phyloP scores from a whole-genome alignment of 768 basidiomycete genomes.

The Auricularia sp. region DNA sequence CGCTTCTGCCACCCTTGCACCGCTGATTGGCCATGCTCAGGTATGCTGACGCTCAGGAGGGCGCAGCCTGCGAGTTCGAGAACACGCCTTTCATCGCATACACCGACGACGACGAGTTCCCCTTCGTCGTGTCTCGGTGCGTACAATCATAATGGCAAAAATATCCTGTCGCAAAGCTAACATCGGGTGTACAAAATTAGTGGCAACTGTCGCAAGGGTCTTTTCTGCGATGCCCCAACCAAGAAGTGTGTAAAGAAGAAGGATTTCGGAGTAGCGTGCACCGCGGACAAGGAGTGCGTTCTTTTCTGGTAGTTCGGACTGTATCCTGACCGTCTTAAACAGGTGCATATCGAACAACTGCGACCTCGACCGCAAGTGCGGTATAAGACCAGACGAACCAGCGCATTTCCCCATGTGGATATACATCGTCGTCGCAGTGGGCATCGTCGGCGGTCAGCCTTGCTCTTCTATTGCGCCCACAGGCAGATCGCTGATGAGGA shows the following conservation, averaged over 20 bases:
- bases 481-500: neutral
- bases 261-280: constrained; percentile 47
- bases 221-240: constrained; percentile 63
- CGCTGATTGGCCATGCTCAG: constrained; percentile 25
- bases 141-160: constrained; percentile 7
- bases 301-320: neutral
- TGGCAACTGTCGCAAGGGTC: constrained; percentile 60
- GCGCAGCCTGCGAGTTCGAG: constrained; percentile 56
- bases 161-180: neutral
- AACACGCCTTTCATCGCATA: constrained; percentile 76
- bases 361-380: constrained; percentile 49
- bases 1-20: constrained; percentile 1
- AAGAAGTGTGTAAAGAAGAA: constrained; percentile 52
- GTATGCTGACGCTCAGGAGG: constrained; percentile 69
- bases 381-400: constrained; percentile 45
- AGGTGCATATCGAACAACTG: constrained; percentile 79
- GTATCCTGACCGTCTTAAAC: neutral
- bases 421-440: constrained; percentile 59
- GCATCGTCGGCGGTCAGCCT: constrained; percentile 60
- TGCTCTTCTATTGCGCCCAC: neutral
- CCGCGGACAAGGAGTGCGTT: constrained; percentile 42
- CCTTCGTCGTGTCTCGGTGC: constrained; percentile 75
- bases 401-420: constrained; percentile 58
- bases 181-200: constrained; percentile 24
- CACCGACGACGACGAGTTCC: constrained; percentile 44